Conservation (phyloP, 805 yeast genomes). For the Naumovozyma baii region DNA sequence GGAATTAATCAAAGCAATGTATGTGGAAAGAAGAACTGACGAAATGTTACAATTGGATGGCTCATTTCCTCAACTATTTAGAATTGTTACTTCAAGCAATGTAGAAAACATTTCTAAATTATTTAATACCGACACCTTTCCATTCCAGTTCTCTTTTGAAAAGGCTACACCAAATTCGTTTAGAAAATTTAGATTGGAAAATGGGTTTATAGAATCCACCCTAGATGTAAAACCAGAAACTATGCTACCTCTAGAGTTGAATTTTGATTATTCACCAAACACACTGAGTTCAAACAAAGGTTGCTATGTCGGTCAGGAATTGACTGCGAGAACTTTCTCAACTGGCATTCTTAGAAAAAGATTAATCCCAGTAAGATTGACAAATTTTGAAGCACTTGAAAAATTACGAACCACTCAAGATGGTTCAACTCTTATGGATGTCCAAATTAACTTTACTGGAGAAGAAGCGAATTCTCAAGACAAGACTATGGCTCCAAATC, state of each 20-base stretch:
- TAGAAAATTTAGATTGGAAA: slow-evolving; percentile 35
- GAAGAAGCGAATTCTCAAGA: background rate
- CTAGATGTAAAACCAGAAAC: slow-evolving; percentile 39
- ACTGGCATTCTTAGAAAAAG: slow-evolving; percentile 79
- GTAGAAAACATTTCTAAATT: slow-evolving; percentile 21
- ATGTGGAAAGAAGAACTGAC: slow-evolving; percentile 19
- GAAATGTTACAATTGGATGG: slow-evolving; percentile 54
- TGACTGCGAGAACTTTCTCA: slow-evolving; percentile 79
- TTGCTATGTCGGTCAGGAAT: slow-evolving; percentile 93
- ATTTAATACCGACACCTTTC: slow-evolving; percentile 18
- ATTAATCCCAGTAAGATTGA: slow-evolving; percentile 52
- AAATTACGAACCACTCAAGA: background rate
- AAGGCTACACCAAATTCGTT: slow-evolving; percentile 25
- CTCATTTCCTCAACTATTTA: slow-evolving; percentile 58
- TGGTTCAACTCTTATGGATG: slow-evolving; percentile 7
- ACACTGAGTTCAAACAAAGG: slow-evolving; percentile 85
- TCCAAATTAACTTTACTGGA: slow-evolving; percentile 4
- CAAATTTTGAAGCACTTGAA: slow-evolving; percentile 3
- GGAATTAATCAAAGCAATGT: slow-evolving; percentile 13
- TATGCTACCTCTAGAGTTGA: slow-evolving; percentile 72
- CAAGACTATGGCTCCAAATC: slow-evolving; percentile 22
- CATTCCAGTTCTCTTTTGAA: slow-evolving; percentile 18
- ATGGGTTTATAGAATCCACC: slow-evolving; percentile 47
- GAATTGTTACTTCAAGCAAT: slow-evolving; percentile 33
- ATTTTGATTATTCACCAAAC: slow-evolving; percentile 62